A percentile compares a stretch with the other conserved stretches of the same genome.
phyloP scores from a whole-genome alignment of 2,329 filamentous ascomycete genomes.

The Tolypocladium sp. region DNA sequence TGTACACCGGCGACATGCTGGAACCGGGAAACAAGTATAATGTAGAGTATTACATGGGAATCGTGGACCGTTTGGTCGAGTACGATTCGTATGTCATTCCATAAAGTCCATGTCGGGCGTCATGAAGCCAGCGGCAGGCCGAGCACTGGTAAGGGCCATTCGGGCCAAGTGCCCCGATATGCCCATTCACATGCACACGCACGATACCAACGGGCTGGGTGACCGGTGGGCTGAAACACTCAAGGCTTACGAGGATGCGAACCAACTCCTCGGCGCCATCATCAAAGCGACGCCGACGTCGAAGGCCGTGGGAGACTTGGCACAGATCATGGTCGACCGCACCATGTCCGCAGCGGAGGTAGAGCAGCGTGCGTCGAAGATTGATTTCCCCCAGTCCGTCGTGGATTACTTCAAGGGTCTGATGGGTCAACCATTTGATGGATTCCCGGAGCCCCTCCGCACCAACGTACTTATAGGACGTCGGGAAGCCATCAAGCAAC shows the following conservation, averaged over 20 bases:
- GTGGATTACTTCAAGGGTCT: slow-evolving; percentile 95
- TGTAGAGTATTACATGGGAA: slow-evolving; percentile 78
- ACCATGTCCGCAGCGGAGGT: slow-evolving; percentile 77
- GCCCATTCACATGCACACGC: slow-evolving; percentile 97
- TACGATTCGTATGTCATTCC: slow-evolving; percentile 88
- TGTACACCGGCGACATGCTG: slow-evolving; percentile 61
- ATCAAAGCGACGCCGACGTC: slow-evolving; percentile 99
- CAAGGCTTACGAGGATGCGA: slow-evolving; percentile 97
- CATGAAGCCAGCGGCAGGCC: slow-evolving; percentile 86
- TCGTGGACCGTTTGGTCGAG: slow-evolving; percentile 82
- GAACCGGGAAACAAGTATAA: slow-evolving; percentile 99
- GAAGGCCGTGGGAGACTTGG: slow-evolving; percentile 96
- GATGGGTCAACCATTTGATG: slow-evolving; percentile 97
- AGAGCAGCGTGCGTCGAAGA: slow-evolving; percentile 70
- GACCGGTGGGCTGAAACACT: slow-evolving; percentile 97
- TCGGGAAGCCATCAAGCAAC: slow-evolving; percentile 82
- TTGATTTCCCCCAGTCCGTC: slow-evolving; percentile 96
- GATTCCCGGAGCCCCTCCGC: slow-evolving; percentile 93
- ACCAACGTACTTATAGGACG: slow-evolving; percentile 78
- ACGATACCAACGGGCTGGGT: slow-evolving; percentile 97
- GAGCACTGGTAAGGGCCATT: slow-evolving; percentile 73
- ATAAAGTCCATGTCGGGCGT: slow-evolving; percentile 99
- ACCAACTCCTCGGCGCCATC: slow-evolving; percentile 91
- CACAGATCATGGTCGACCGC: slow-evolving; percentile 99
- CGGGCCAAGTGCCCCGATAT: slow-evolving; percentile 94